A percentile compares a stretch with the other conserved stretches of the same genome.
Evolutionary conservation across 179 eudicot species (phyloP).

Genomic region (Spergularia azorica): DNA sequence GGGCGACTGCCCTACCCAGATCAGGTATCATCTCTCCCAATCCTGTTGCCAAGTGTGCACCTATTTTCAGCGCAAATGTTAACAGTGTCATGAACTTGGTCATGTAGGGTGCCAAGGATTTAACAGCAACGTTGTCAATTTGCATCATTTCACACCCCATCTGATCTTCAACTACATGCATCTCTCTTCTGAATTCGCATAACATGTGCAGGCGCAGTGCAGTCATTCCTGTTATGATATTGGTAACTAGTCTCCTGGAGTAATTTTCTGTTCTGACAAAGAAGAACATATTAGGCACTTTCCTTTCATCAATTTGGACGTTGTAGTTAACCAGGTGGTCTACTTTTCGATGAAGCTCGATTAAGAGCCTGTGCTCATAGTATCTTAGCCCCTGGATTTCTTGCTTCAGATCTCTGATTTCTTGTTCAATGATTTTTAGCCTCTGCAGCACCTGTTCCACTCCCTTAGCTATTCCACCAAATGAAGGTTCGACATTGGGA

Average conservation of each 20-base stretch:
- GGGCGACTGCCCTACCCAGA: conserved; percentile 76
- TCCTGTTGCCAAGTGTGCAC: conserved; percentile 89
- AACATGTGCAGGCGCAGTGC: conserved; percentile 88
- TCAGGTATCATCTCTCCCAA: conserved; percentile 96
- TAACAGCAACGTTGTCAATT: conserved; percentile 71
- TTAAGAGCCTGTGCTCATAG: conserved; percentile 83
- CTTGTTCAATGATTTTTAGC: conserved; percentile 84
- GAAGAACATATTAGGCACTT: conserved; percentile 89
- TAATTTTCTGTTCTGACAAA: conserved; percentile 81
- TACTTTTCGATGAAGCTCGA: conserved; percentile 80
- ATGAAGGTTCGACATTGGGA: conserved; percentile 59
- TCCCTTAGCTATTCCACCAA: conserved; percentile 91
- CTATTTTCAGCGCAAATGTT: conserved; percentile 89
- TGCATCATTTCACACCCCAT: conserved; percentile 90
- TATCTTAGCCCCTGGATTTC: conserved; percentile 97
- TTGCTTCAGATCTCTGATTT: conserved; percentile 85
- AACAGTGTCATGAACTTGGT: conserved; percentile 79
- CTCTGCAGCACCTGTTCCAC: conserved; percentile 85
- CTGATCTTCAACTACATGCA: conserved; percentile 95
- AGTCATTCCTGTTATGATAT: conserved; percentile 77
- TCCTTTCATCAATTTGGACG: conserved; percentile 83
- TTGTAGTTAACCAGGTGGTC: conserved; percentile 79
- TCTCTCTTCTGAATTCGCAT: conserved; percentile 78
- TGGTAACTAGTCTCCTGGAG: conserved; percentile 81
- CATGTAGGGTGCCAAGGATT: conserved; percentile 83